Percentiles rank a stretch among this genome's conserved stretches.
Conservation (phyloP, 768 basidiomycete species). For the Termitomyces sp. region DNA sequence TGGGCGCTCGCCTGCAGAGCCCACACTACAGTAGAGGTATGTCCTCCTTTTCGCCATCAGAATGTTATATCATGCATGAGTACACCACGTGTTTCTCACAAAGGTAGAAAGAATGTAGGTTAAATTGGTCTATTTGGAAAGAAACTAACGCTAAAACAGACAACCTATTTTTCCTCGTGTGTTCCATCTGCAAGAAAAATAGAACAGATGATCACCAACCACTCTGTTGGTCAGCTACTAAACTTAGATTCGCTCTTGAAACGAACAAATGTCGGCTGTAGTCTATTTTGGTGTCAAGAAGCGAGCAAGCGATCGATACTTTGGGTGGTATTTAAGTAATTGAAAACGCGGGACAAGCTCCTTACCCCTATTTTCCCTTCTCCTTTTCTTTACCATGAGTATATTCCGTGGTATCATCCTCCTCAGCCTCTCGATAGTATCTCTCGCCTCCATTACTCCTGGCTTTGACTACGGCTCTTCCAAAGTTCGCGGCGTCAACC, state of each 20-base stretch:
- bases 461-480: constrained; percentile 70
- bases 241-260: not conserved
- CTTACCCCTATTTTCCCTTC: constrained; percentile 1
- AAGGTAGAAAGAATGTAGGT: not conserved
- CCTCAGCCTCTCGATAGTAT: constrained; percentile 25
- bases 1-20: not conserved
- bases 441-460: constrained; percentile 32
- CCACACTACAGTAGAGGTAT: not conserved
- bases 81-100: constrained; percentile 1
- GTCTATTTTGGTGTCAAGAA: constrained; percentile 16
- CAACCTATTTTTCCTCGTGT: not conserved
- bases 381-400: constrained; percentile 9
- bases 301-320: constrained; percentile 12
- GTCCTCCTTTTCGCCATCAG: constrained; percentile 6
- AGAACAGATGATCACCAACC: not conserved
- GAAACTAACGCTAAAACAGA: not conserved
- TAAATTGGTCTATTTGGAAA: not conserved
- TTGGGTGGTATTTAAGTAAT: constrained; percentile 1
- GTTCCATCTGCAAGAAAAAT: not conserved
- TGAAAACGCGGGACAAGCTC: not conserved
- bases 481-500: constrained; percentile 80
- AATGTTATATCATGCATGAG: constrained; percentile 1
- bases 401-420: constrained; percentile 14
- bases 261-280: constrained; percentile 7
- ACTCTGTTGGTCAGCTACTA: not conserved